Base-by-base conservation (phyloP, 192 early-diverging fungal species). In the Umbelopsis ramanniana region DNA sequence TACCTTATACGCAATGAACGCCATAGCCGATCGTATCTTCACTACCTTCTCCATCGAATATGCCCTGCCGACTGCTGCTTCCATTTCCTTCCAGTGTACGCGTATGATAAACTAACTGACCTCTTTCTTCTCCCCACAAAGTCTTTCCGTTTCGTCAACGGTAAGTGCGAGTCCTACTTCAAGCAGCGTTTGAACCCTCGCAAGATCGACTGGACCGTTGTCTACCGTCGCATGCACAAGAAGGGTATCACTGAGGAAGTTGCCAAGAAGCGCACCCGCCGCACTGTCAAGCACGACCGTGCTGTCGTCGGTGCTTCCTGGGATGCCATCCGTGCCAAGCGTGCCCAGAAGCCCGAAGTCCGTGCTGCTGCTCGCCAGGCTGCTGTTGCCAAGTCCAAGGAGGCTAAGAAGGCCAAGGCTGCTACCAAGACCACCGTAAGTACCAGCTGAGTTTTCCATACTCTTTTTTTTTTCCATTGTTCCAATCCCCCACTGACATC, bases 171-270 rank as follows among this genome's bases (percentile, higher is more conserved):
- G 87, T 98, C 96, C 57, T 89, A 95, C 81, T 99, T 97, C 92
- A 85, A 94, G 74, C 96, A 98, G 87, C 88, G 90, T 77, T 88
- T 93, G 86, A 99, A 99, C 92, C 94, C 96, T 33, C 94, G 96
- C 76, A 96, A 97, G 89, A 89, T 99, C 76, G 86, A 87, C 85
- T 99, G 97, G 97, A 98, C 97, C 53, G 87, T 90, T 53, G 91
- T 96, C 73, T 97, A 91, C 93, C 94, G 97, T 82, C 95, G 94
- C 87, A 89, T 96, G 81, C 93, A 98, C 91, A 95, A 95, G 90
- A 99, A 99, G 94, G 97, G 96, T 85, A 90, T 95, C 77, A 91
- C 90, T 83, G 93, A 95, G 83, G 96, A 97, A 86, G 89, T 91
- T 38, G 77, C 94, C 83, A 97, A 97, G 92, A 98, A 97, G 93